Percentiles rank a stretch among this genome's conserved stretches.
Conservation (phyloP, 352 stramenopile genomes). For the Globisporangium abappressorium region DNA sequence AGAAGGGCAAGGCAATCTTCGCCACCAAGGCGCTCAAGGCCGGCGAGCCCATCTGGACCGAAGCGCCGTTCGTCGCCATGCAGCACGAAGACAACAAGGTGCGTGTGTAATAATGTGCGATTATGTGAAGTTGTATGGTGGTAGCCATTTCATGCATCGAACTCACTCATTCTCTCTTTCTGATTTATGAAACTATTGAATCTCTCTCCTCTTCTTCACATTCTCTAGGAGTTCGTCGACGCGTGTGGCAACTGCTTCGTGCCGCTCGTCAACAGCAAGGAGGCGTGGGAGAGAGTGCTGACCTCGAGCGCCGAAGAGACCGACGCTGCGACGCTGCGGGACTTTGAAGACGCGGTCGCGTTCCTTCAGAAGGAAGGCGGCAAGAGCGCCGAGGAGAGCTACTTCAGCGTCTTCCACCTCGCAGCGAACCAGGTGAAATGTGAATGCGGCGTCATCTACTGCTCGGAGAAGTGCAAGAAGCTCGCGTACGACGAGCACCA, state of each 20-base stretch:
- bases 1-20: constrained; percentile 77
- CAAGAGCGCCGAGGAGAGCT: constrained; percentile 61
- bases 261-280: constrained; percentile 61
- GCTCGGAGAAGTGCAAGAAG: constrained; percentile 71
- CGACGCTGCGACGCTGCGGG: constrained; percentile 37
- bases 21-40: constrained; percentile 46
- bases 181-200: constrained; percentile 13
- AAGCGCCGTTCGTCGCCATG: constrained; percentile 65
- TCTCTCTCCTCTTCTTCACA: neutral
- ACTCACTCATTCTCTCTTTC: constrained; percentile 11
- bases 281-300: constrained; percentile 55
- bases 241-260: constrained; percentile 83
- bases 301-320: constrained; percentile 36
- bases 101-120: neutral
- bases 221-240: constrained; percentile 53
- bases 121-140: neutral
- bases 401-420: constrained; percentile 67
- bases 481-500: constrained; percentile 74
- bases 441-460: constrained; percentile 82
- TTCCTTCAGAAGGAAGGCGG: constrained; percentile 67
- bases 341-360: constrained; percentile 57
- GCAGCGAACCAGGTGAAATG: constrained; percentile 55
- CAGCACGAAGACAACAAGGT: constrained; percentile 76
- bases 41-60: constrained; percentile 62
- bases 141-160: constrained; percentile 1